These are phyloP conservation scores for Meredithiella fracta DNA, from an alignment of 2,329 filamentous ascomycete species.

Conservation along the genomic window DNA sequence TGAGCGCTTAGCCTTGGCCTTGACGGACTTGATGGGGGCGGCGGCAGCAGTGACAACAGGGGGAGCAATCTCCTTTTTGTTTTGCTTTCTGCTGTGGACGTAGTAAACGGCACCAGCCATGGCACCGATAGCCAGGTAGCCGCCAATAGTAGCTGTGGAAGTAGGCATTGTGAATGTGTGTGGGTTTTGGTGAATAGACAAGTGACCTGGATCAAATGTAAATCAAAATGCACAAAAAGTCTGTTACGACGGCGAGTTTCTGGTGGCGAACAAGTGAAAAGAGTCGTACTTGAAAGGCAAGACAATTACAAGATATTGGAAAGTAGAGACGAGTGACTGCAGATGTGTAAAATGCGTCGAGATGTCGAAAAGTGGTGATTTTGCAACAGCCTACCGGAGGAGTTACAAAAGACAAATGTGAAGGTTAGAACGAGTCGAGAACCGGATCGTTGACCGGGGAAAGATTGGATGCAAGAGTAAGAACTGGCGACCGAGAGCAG, in stretches of 20 bases:
- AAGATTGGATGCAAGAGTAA: background rate
- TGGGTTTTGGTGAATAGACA: background rate
- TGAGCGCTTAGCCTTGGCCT: slow-evolving; percentile 31
- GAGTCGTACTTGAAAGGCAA: background rate
- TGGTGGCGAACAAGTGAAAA: background rate
- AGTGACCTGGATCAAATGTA: background rate
- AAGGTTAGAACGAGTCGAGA: background rate
- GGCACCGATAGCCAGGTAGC: slow-evolving; percentile 24
- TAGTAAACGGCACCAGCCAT: slow-evolving; percentile 23
- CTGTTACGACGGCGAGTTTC: background rate
- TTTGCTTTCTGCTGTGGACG: background rate
- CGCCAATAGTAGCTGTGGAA: slow-evolving; percentile 20
- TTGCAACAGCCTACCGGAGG: slow-evolving; percentile 2
- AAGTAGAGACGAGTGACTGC: background rate
- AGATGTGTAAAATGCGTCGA: background rate
- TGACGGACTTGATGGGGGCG: slow-evolving; percentile 19
- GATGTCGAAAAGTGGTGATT: background rate
- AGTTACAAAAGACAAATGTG: slow-evolving; percentile 1
- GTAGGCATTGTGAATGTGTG: slow-evolving; percentile 14
- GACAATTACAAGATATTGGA: background rate
- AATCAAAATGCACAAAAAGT: background rate
- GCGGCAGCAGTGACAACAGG: slow-evolving; percentile 15
- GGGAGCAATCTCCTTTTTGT: background rate
- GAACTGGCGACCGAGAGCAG: slow-evolving; percentile 2
- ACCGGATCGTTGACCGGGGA: background rate